These are phyloP conservation scores for Tetradesmus lagerheimii DNA, from an alignment of 139 green algal species.

Conservation along the genomic window DNA sequence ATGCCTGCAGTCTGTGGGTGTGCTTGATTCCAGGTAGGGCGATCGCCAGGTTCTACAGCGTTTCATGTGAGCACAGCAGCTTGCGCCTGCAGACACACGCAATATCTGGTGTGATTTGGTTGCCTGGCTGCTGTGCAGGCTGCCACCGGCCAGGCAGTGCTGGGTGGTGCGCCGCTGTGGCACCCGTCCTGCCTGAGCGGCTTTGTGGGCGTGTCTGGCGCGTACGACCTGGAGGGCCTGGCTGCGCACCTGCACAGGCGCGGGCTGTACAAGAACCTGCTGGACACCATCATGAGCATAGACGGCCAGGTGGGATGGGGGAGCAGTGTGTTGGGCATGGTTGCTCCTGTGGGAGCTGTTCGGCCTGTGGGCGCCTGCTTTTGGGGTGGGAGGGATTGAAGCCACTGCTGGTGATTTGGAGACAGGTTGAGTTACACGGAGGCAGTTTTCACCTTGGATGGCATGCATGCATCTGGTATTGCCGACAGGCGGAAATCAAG, in stretches of 20 bases:
- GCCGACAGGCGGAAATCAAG: too few relatives aligned
- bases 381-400: too few relatives aligned
- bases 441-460: too few relatives aligned
- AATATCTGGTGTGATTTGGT: too few relatives aligned
- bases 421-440: too few relatives aligned
- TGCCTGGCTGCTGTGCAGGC: conserved; percentile 10
- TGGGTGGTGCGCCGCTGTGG: conserved; percentile 66
- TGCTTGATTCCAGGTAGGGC: too few relatives aligned
- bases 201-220: conserved; percentile 77
- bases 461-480: too few relatives aligned
- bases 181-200: conserved; percentile 53
- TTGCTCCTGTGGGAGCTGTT: background rate
- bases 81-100: background rate
- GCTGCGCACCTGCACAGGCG: conserved; percentile 85
- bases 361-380: too few relatives aligned
- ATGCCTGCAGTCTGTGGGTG: too few relatives aligned
- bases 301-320: conserved; percentile 27
- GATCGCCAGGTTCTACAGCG: too few relatives aligned
- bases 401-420: too few relatives aligned
- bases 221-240: conserved; percentile 86
- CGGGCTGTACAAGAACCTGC: conserved; percentile 81
- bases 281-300: conserved; percentile 63
- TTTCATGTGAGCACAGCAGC: too few relatives aligned
- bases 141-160: conserved; percentile 8
- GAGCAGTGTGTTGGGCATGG: background rate